Percentiles rank a stretch among this genome's conserved stretches.
phyloP scores from a whole-genome alignment of 306 rosid genomes.

The Luffa aegyptiaca region DNA sequence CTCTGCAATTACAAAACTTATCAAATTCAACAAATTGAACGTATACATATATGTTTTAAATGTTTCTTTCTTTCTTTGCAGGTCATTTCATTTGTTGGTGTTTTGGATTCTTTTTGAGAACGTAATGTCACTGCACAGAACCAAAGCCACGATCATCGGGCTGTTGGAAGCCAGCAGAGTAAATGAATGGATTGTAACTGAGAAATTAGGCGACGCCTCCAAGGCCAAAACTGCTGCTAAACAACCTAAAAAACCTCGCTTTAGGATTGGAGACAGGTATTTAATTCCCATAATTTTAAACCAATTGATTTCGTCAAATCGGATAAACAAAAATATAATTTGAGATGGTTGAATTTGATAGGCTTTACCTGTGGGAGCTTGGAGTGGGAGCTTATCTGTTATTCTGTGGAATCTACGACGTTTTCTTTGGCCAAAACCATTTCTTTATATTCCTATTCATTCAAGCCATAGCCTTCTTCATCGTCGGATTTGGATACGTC shows the following conservation, averaged over 20 bases:
- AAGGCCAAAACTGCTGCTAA: conserved; percentile 36
- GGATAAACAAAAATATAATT: too few relatives aligned
- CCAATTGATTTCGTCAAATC: too few relatives aligned
- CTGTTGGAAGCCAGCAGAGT: conserved; percentile 55
- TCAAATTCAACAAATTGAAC: too few relatives aligned
- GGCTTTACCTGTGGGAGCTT: conserved; percentile 62
- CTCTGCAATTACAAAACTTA: too few relatives aligned
- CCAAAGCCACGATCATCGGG: conserved; percentile 78
- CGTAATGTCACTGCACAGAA: conserved; percentile 73
- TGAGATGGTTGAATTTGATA: neutral
- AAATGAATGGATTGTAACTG: conserved; percentile 89
- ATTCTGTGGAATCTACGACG: conserved; percentile 56
- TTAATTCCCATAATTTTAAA: too few relatives aligned
- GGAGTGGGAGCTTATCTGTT: conserved; percentile 57
- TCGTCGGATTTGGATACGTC: conserved; percentile 68
- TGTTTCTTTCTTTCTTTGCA: conserved; percentile 10
- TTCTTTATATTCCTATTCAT: conserved; percentile 55
- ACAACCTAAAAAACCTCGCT: conserved; percentile 31
- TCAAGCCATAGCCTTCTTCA: conserved; percentile 64
- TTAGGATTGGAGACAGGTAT: conserved; percentile 59
- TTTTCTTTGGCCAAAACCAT: conserved; percentile 54
- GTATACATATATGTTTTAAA: too few relatives aligned
- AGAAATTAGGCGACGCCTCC: conserved; percentile 69
- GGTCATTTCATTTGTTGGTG: conserved; percentile 61
- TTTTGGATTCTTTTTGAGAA: conserved; percentile 89